Conservation (phyloP, 495 filamentous ascomycete species). For the Aspergillus coremiiformis region DNA sequence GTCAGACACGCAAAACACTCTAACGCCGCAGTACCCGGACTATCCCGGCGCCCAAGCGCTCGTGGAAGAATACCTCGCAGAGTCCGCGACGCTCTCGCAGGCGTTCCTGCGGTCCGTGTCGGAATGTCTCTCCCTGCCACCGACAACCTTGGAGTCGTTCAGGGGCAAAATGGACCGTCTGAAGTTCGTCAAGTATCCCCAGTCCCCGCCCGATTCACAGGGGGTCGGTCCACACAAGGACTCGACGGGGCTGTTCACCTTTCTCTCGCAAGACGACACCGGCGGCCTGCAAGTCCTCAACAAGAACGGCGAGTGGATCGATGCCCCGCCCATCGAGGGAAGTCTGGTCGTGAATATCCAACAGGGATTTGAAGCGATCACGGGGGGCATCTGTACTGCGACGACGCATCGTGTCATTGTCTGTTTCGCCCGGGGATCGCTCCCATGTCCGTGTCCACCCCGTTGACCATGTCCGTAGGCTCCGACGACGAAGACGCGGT, state of each 20-base stretch:
- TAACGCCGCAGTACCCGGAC: slow-evolving; percentile 41
- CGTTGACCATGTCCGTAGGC: slow-evolving; percentile 16
- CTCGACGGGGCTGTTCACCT: slow-evolving; percentile 55
- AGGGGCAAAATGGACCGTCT: slow-evolving; percentile 84
- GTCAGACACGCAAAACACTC: too few relatives aligned
- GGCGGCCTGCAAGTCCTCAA: slow-evolving; percentile 46
- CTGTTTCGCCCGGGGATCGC: slow-evolving; percentile 1
- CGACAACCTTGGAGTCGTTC: slow-evolving; percentile 70
- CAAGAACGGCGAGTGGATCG: slow-evolving; percentile 43
- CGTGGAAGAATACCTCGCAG: slow-evolving; percentile 72
- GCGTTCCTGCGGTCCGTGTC: slow-evolving; percentile 74
- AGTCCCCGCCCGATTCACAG: slow-evolving; percentile 52
- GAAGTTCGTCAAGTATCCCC: slow-evolving; percentile 89
- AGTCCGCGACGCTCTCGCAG: slow-evolving; percentile 62
- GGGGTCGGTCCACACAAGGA: slow-evolving; percentile 93
- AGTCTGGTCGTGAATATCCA: slow-evolving; percentile 57
- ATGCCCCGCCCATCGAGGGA: slow-evolving; percentile 39
- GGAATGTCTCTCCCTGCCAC: slow-evolving; percentile 68
- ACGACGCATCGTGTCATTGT: slow-evolving; percentile 76
- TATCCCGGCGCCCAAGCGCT: slow-evolving; percentile 57
- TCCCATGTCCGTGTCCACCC: not conserved
- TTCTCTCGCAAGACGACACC: slow-evolving; percentile 47
- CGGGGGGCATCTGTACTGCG: slow-evolving; percentile 72
- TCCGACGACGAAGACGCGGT: slow-evolving; percentile 48
- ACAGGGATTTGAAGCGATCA: slow-evolving; percentile 86